Evolutionary conservation across 1,284 basidiomycete species (phyloP), one percentile per base, ranked within the genome.

Genomic region (Athelia psychrophila): DNA sequence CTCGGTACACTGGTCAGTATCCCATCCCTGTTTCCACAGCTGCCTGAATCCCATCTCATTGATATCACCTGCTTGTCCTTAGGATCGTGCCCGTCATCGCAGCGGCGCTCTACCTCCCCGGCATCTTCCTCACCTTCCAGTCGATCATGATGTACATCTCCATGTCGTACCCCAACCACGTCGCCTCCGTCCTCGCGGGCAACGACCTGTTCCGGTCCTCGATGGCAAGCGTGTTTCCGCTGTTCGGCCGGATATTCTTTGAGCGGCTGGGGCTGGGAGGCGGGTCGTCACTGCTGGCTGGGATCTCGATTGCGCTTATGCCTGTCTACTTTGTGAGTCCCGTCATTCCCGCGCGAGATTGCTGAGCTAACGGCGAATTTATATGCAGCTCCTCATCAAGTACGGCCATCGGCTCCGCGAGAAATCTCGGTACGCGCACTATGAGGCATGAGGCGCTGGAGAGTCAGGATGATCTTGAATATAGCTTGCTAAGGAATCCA

Each of bases 161-260:
- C 4, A 62, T 65, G 45, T 62, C 68, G 27, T 71, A 74, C 56
- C 65, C 69, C 5, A 55, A 57, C 23, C 64, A 71, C 52, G 66
- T 67, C 3, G 72, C 71, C 18, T 67, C 65, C 20, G 69, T 73
- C 9, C 63, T 75, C 27, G 72, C 73, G 3, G 68, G 69, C 10
- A 72, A 70, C 51, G 70, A 67, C 51, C 55, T 74, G 23, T 62
- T 69, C 53, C 61, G 73, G 13, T 66, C 64, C 2, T 40, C 60
- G 18, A 66, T 73, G 27, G 73, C 70, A 9, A 63, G 69, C 3
- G 66, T 54, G 0, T 74, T 72, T 61, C 71, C 70, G 32, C 56
- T 74, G 13, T 71, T 71, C 51, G 66, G 65, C 12, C 51, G 56
- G 15, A 60, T 60, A 3, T 64, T 70, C 57, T 70, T 69, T 56